Evolutionary conservation across 2,329 filamentous ascomycete genomes (phyloP), one percentile per base, ranked within the genome.

Genomic region (Colletotrichum scovillei): DNA sequence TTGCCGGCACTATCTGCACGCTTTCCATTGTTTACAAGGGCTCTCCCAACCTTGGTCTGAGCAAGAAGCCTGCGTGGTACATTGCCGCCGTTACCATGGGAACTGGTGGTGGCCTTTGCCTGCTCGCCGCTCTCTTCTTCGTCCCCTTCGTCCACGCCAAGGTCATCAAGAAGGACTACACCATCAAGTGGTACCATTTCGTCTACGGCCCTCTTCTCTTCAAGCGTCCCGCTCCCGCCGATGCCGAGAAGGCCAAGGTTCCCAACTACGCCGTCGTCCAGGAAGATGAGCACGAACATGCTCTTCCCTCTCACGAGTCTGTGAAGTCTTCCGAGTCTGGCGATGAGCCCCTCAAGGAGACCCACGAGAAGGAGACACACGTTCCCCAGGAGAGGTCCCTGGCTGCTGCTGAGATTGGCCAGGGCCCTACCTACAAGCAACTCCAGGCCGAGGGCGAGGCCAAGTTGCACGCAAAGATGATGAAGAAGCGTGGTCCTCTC

Each of bases 11-110:
- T 72, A 84, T 95, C 78, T 94, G 92, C 84, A 93, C 93, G 0
- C 87, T 95, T 5, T 94, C 92, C 56, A 91, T 95, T 77, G 93
- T 95, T 77, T 95, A 94, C 88, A 95, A 95, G 87, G 93, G 93
- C 38, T 94, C 93, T 11, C 92, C 93, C 28, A 91, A 86, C 72
- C 88, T 94, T 35, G 87, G 88, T 26, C 85, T 94, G 32, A 86
- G 84, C 84, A 89, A 92, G 83, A 93, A 92, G 86, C 91, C 93
- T 1, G 81, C 82, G 9, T 91, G 89, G 88, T 95, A 90, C 79
- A 89, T 95, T 74, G 92, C 87, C 12, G 83, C 88, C 16, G 92
- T 94, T 74, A 92, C 91, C 22, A 78, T 94, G 73, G 92, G 92
- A 53, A 87, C 86, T 46, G 92, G 92, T 74, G 85, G 82, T 59